phyloP scores from a whole-genome alignment of 768 basidiomycete species.

The Lentinula raphanica region DNA sequence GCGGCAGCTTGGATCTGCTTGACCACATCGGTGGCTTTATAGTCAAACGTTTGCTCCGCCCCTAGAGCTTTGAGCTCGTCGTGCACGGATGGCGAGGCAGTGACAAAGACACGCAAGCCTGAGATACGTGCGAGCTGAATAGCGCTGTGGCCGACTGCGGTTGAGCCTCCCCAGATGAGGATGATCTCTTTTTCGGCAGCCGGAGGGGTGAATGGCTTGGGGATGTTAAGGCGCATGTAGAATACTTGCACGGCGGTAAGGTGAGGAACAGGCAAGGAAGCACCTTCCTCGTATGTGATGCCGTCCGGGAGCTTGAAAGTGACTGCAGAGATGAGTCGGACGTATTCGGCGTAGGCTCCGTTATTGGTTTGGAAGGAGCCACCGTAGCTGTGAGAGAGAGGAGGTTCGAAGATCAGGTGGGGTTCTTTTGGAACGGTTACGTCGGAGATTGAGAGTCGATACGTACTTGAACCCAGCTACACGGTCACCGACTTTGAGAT shows the following conservation, averaged over 20 bases:
- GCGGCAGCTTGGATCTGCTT: conserved; percentile 4
- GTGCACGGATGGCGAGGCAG: neutral
- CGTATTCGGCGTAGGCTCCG: conserved; percentile 3
- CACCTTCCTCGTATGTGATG: conserved; percentile 2
- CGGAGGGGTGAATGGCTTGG: conserved; percentile 1
- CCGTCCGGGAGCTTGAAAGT: neutral
- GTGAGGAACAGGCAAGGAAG: conserved; percentile 5
- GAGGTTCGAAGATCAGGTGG: neutral
- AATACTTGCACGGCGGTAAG: conserved; percentile 4
- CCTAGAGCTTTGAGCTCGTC: conserved; percentile 4
- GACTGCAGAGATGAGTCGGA: neutral
- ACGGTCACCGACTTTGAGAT: conserved; percentile 6
- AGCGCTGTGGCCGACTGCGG: conserved; percentile 5
- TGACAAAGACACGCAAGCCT: conserved; percentile 3
- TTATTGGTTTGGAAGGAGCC: conserved; percentile 4
- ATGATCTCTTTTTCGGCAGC: neutral
- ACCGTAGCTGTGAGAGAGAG: neutral
- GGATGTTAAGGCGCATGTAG: conserved; percentile 3
- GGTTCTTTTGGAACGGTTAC: neutral
- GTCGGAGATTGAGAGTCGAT: neutral
- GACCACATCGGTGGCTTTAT: neutral
- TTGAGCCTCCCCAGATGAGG: conserved; percentile 5
- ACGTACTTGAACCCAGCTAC: conserved; percentile 4
- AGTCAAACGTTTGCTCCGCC: conserved; percentile 1
- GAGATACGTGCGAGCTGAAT: conserved; percentile 1